Base-by-base conservation (phyloP, 2,329 filamentous ascomycete genomes). In the Verticillium nonalfalfae region DNA sequence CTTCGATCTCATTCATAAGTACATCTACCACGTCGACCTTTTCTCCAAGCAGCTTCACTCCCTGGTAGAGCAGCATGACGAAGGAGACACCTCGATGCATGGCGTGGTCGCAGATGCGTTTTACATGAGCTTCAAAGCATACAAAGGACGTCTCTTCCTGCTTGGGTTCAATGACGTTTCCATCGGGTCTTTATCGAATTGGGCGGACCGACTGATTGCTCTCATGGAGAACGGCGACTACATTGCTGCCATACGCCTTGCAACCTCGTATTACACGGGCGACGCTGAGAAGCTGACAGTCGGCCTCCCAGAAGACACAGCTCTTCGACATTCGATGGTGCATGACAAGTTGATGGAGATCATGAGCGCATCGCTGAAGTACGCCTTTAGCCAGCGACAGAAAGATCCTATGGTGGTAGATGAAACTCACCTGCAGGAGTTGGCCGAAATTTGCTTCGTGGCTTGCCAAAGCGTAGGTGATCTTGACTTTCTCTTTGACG, bases 151-250 rank as follows among this genome's bases (percentile, higher is more conserved):
- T 35, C 81, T 97, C 39, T 99, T 99, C 70, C 78, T 98, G 4
- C 81, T 99, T 9, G 93, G 95, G n/a, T 93, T 94, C 76, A 95
- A 94, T 70, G 94, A 98, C 70, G 80, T 97, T 50, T 91, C 92
- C 0, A 91, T 98, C 57, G 95, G 95, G 1, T 90, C 90, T 4
- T 77, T 99, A 38, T 98, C 95, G 0, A 99, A 99, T 68, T 99
- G 95, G 95, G 94, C 95, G 2, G 95, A 99, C 74, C 84, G 95
- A 50, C 79, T 99, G 18, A 87, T 97, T 66, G 93, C 94, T 0
- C 81, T 98, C 67, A 97, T 99, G 91, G 93, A 98, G 72, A 86
- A 93, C 61, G 95, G 95, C n/a, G 93, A 98, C 74, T 97, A 96
- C 70, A 90, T 99, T 65, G 90, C 87, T 13, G 93, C 95, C 1